Percentiles rank a stretch among this genome's conserved stretches.
Conservation (phyloP, 2,329 filamentous ascomycete species). For the Verticillium dahliae region DNA sequence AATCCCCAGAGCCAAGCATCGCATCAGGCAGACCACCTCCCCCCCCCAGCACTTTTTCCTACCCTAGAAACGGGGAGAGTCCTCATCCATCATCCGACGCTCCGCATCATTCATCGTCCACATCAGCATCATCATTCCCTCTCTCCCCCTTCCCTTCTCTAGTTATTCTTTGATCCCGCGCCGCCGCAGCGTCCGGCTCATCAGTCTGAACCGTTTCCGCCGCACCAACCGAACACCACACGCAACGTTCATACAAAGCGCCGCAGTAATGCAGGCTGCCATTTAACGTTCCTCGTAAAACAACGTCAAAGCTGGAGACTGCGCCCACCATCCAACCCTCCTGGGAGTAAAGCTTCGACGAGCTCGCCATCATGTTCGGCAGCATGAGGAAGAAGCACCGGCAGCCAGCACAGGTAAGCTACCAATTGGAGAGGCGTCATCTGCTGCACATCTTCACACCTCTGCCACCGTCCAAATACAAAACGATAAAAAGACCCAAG, state of each 20-base stretch:
- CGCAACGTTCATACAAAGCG: neutral
- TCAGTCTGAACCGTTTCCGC: neutral
- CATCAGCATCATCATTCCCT: neutral
- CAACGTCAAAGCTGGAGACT: neutral
- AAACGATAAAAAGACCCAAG: no score
- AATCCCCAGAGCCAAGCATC: neutral
- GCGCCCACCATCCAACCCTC: neutral
- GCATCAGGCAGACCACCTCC: neutral
- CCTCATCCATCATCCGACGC: neutral
- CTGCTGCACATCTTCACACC: no score
- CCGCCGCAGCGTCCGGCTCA: neutral
- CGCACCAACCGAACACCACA: neutral
- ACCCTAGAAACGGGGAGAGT: neutral
- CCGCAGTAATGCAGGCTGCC: neutral
- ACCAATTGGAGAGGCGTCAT: neutral
- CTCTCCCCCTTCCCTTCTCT: neutral
- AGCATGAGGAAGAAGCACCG: conserved; percentile 39
- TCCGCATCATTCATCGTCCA: neutral
- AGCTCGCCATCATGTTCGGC: conserved; percentile 36
- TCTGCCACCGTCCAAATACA: no score
- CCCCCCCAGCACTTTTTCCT: neutral
- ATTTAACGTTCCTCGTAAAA: neutral
- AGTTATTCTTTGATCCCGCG: neutral
- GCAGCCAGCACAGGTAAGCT: conserved; percentile 37
- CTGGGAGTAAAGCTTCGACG: neutral